Evolutionary conservation across 129 eudicot genomes (phyloP), one percentile per base, ranked within the genome.

Genomic region (Pulicaria dysenterica): DNA sequence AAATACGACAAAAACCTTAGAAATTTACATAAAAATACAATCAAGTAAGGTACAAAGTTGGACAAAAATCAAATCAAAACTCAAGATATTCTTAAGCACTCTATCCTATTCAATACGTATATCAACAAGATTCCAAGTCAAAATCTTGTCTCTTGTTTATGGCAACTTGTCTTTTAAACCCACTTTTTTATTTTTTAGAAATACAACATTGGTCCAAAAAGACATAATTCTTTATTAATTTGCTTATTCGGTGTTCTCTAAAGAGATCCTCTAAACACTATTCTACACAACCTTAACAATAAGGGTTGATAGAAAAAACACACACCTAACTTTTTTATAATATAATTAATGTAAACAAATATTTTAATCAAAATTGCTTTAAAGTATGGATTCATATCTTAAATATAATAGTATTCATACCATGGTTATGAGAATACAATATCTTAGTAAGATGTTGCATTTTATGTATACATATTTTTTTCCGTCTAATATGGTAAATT

Each of bases 21-120:
- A 41, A 16, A 49, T 4, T 50, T 4, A 58, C 19, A 58, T 31
- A 47, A 58, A 13, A 68, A 19, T 46, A 67, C 80, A 76, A 76
- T 67, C 74, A 67, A 34, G 73, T 44, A 47, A 7, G 68, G 73
- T 76, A 68, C 64, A 59, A 60, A 54, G 50, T n/a, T 49, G 62
- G 42, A 58, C 80, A 59, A 17, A 76, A 68, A 76, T 69, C 70
- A 76, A 68, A 76, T 69, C 70, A 61, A 68, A 69, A 65, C 49
- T 48, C 58, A 60, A 77, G 65, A 77, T 70, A 70, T 70, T 77
- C 82, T 9, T 61, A 61, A 11, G 46, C 50, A 24, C 37, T 44
- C 44, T 58, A 69, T 61, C 72, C 67, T 60, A 77, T 77, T 76
- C 81, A 70, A 77, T 70, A 77, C 70, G 11, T 49, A 63, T 65